Evolutionary conservation across 371 early-diverging fungal species (phyloP).

Genomic region (Polyrhizophydium stewartii): DNA sequence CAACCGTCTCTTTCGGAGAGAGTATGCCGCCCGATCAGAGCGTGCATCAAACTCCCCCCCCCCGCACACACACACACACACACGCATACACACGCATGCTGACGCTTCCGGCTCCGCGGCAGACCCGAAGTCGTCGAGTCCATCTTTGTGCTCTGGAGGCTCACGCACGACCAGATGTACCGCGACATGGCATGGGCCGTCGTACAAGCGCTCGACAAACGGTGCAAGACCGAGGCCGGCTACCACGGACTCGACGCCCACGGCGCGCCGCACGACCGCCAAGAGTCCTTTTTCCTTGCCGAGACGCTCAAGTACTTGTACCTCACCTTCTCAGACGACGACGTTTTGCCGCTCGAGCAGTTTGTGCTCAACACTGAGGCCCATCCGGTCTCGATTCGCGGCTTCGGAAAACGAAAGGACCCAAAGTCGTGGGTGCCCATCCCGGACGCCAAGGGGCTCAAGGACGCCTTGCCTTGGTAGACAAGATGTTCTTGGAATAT

Average conservation of each 20-base stretch:
- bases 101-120: neutral
- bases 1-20: neutral
- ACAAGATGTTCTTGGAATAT: too few species aligned
- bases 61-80: too few species aligned
- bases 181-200: constrained; percentile 35
- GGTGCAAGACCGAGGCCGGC: constrained; percentile 11
- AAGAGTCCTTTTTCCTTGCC: constrained; percentile 30
- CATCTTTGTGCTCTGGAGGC: constrained; percentile 4
- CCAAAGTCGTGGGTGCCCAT: too few species aligned
- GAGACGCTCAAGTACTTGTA: constrained; percentile 46
- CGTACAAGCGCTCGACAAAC: constrained; percentile 7
- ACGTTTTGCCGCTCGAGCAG: constrained; percentile 29
- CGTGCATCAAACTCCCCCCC: neutral
- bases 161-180: constrained; percentile 36
- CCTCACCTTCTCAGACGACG: constrained; percentile 34
- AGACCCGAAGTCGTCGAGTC: constrained; percentile 27
- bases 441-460: too few species aligned
- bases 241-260: neutral
- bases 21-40: neutral
- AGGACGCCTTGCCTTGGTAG: too few species aligned
- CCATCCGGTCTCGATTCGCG: constrained; percentile 23
- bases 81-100: neutral
- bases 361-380: constrained; percentile 49
- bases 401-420: too few species aligned
- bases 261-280: neutral